A percentile compares a stretch with the other conserved stretches of the same genome.
These are phyloP conservation scores for Phytophthora pini DNA, from an alignment of 352 stramenopile genomes.

Conservation along the genomic window DNA sequence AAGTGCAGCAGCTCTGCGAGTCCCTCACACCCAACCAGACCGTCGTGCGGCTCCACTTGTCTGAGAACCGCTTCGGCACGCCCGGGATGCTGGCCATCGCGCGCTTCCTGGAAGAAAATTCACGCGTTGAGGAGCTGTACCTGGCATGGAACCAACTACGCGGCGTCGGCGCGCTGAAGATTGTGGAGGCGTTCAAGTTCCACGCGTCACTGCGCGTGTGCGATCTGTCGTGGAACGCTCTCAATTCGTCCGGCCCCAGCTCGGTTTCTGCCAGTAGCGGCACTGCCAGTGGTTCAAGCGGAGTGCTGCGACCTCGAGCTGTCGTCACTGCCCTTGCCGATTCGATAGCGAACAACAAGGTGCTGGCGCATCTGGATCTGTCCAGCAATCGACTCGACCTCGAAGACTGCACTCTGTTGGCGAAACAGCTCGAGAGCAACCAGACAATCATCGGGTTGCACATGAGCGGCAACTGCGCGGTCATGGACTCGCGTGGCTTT, in stretches of 20 bases:
- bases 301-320: constrained; percentile 42
- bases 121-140: constrained; percentile 81
- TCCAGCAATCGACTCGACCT: constrained; percentile 77
- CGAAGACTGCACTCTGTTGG: constrained; percentile 64
- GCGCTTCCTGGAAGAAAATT: constrained; percentile 77
- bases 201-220: constrained; percentile 72
- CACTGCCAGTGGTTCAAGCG: neutral
- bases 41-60: constrained; percentile 68
- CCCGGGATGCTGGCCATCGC: constrained; percentile 68
- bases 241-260: constrained; percentile 46
- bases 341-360: constrained; percentile 80
- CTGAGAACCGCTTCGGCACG: constrained; percentile 73
- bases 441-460: constrained; percentile 77
- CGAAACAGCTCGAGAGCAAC: constrained; percentile 71
- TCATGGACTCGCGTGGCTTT: constrained; percentile 73
- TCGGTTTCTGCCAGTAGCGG: constrained; percentile 7
- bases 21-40: constrained; percentile 78
- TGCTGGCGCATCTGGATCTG: constrained; percentile 71
- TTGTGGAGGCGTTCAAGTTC: constrained; percentile 78
- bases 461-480: constrained; percentile 78
- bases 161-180: constrained; percentile 70
- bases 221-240: constrained; percentile 81
- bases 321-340: constrained; percentile 66
- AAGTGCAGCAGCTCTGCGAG: constrained; percentile 75
- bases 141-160: constrained; percentile 80